These are phyloP conservation scores for Boletus vinaceobasis DNA, from an alignment of 768 basidiomycete genomes.

Conservation along the genomic window DNA sequence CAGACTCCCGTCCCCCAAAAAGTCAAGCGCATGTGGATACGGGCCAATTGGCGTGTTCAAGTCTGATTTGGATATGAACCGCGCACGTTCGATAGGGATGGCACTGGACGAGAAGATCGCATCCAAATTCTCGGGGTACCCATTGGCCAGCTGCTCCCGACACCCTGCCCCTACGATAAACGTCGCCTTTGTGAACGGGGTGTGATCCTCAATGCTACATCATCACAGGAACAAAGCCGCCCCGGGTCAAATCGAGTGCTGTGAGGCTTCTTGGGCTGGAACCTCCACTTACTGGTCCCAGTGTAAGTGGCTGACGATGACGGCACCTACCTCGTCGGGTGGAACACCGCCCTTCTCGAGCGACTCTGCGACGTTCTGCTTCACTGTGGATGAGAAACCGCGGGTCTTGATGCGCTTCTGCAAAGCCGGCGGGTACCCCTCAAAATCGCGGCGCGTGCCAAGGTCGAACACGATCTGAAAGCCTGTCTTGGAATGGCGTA, in stretches of 20 bases:
- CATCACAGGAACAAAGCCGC: background rate
- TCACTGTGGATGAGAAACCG: slow-evolving; percentile 4
- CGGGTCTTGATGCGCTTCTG: slow-evolving; percentile 17
- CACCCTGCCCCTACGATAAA: slow-evolving; percentile 48
- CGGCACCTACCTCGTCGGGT: slow-evolving; percentile 41
- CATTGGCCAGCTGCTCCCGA: slow-evolving; percentile 33
- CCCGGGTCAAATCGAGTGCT: background rate
- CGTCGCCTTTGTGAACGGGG: slow-evolving; percentile 42
- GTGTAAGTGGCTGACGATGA: slow-evolving; percentile 52
- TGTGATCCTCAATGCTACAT: slow-evolving; percentile 41
- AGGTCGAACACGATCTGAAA: slow-evolving; percentile 52
- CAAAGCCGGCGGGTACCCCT: slow-evolving; percentile 37
- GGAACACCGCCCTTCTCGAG: slow-evolving; percentile 46
- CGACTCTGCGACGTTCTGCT: slow-evolving; percentile 45
- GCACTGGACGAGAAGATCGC: slow-evolving; percentile 31
- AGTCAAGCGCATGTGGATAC: slow-evolving; percentile 49
- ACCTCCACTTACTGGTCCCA: slow-evolving; percentile 39
- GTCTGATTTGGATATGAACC: slow-evolving; percentile 34
- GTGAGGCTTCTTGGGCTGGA: background rate
- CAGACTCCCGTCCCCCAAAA: slow-evolving; percentile 55
- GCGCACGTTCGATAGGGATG: slow-evolving; percentile 38
- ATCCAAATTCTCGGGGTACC: slow-evolving; percentile 42
- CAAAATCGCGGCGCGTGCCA: slow-evolving; percentile 48
- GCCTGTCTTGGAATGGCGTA: slow-evolving; percentile 43
- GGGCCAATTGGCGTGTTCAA: slow-evolving; percentile 43